phyloP scores from a whole-genome alignment of 1,284 basidiomycete species.

The Fomitopsis pinicola region DNA sequence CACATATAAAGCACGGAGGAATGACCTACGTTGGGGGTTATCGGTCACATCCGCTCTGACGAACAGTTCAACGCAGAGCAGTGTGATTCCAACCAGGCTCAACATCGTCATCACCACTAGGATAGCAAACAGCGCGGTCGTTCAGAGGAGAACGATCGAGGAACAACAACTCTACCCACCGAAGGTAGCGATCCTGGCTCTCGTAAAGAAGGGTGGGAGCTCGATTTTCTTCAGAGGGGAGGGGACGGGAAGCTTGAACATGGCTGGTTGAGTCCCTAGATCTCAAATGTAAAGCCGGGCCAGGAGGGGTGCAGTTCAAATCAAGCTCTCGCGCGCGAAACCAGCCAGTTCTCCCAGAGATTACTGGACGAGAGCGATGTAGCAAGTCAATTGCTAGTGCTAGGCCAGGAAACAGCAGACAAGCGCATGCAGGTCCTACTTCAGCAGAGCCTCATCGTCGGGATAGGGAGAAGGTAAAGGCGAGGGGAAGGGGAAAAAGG shows the following conservation, averaged over 20 bases:
- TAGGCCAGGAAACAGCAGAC: background rate
- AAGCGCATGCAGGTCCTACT: background rate
- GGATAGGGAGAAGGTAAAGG: background rate
- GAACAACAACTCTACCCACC: slow-evolving; percentile 26
- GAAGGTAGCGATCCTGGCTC: slow-evolving; percentile 34
- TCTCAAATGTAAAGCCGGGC: background rate
- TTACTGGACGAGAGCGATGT: background rate
- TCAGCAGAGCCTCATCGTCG: background rate
- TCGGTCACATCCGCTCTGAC: slow-evolving; percentile 36
- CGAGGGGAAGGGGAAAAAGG: background rate
- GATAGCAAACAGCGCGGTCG: background rate
- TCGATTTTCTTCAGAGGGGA: slow-evolving; percentile 25
- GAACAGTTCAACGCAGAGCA: slow-evolving; percentile 38
- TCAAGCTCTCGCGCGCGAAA: background rate
- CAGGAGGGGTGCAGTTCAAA: background rate
- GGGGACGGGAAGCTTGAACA: background rate
- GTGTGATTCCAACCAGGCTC: slow-evolving; percentile 38
- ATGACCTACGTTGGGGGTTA: slow-evolving; percentile 34
- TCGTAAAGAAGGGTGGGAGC: slow-evolving; percentile 36
- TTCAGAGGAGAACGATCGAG: background rate
- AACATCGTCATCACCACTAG: slow-evolving; percentile 34
- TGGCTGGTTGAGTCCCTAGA: background rate
- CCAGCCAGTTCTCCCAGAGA: slow-evolving; percentile 7
- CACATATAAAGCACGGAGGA: background rate
- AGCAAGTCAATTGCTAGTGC: slow-evolving; percentile 1